Conservation (phyloP, 1,284 basidiomycete species). For the Ustilago sp. region DNA sequence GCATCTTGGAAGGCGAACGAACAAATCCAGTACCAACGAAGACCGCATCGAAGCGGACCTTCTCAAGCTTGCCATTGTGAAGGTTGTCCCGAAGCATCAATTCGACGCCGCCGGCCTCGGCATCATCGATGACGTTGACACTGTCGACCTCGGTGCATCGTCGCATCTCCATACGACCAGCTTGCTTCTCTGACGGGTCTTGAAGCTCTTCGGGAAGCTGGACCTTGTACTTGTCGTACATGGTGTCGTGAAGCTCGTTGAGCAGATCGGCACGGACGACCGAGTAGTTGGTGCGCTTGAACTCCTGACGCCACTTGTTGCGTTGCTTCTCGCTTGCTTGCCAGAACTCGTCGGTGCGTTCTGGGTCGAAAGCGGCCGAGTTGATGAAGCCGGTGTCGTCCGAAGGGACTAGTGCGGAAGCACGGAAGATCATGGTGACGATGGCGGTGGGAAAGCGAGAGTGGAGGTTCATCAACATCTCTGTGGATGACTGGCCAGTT, state of each 20-base stretch:
- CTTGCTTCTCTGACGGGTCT: slow-evolving; percentile 43
- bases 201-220: slow-evolving; percentile 60
- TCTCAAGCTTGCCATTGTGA: slow-evolving; percentile 34
- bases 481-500: slow-evolving; percentile 66
- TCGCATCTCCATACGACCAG: slow-evolving; percentile 48
- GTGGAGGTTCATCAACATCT: slow-evolving; percentile 66
- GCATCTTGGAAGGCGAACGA: slow-evolving; percentile 47
- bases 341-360: slow-evolving; percentile 67
- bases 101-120: slow-evolving; percentile 28
- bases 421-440: slow-evolving; percentile 65
- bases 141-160: slow-evolving; percentile 44
- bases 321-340: slow-evolving; percentile 52
- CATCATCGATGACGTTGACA: slow-evolving; percentile 24
- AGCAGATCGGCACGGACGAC: slow-evolving; percentile 64
- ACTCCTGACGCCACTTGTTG: slow-evolving; percentile 60
- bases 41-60: slow-evolving; percentile 59
- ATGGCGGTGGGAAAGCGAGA: slow-evolving; percentile 62
- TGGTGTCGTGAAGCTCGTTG: slow-evolving; percentile 59
- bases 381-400: slow-evolving; percentile 69
- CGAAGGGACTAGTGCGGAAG: slow-evolving; percentile 64
- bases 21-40: slow-evolving; percentile 67
- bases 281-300: slow-evolving; percentile 68
- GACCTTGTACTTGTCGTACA: slow-evolving; percentile 64
- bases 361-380: slow-evolving; percentile 66
- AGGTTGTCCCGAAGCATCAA: slow-evolving; percentile 42